Percentiles rank a stretch among this genome's conserved stretches.
phyloP scores from a whole-genome alignment of 495 filamentous ascomycete genomes.

The Cercophora scortea region DNA sequence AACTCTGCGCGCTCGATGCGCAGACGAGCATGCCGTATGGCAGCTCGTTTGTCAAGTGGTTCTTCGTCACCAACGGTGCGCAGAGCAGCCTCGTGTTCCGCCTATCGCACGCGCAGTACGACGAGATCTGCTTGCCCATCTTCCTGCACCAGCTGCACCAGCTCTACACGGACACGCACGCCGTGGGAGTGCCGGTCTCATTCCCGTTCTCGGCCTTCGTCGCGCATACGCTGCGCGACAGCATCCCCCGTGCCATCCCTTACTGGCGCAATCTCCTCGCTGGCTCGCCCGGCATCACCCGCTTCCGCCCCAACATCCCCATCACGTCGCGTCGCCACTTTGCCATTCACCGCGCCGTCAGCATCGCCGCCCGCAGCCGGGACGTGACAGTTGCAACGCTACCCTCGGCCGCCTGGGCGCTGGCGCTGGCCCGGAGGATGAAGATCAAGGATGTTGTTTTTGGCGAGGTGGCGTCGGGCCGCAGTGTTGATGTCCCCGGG shows the following conservation, averaged over 20 bases:
- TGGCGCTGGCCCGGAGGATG: constrained; percentile 47
- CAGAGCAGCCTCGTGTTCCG: constrained; percentile 55
- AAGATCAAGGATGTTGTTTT: constrained; percentile 47
- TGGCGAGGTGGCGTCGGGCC: constrained; percentile 52
- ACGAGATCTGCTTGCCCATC: constrained; percentile 59
- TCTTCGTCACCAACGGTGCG: constrained; percentile 43
- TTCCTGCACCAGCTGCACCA: constrained; percentile 43
- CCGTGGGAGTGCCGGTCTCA: constrained; percentile 20
- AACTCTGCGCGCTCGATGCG: constrained; percentile 41
- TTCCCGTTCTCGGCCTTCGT: constrained; percentile 56
- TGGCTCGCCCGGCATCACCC: constrained; percentile 39
- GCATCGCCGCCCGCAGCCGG: constrained; percentile 30
- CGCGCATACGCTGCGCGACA: constrained; percentile 30
- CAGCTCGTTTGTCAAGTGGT: constrained; percentile 55
- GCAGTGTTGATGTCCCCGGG: constrained; percentile 41
- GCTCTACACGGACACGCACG: constrained; percentile 20
- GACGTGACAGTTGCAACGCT: constrained; percentile 51
- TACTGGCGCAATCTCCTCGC: constrained; percentile 54
- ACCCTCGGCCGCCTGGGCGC: constrained; percentile 55
- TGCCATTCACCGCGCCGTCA: constrained; percentile 34
- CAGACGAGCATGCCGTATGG: constrained; percentile 50
- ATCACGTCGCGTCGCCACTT: constrained; percentile 21
- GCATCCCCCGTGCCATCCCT: constrained; percentile 23
- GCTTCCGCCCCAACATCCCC: constrained; percentile 27
- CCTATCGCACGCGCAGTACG: constrained; percentile 69